These are phyloP conservation scores for Gonium pectorale DNA, from an alignment of 139 green algal species.

Conservation along the genomic window DNA sequence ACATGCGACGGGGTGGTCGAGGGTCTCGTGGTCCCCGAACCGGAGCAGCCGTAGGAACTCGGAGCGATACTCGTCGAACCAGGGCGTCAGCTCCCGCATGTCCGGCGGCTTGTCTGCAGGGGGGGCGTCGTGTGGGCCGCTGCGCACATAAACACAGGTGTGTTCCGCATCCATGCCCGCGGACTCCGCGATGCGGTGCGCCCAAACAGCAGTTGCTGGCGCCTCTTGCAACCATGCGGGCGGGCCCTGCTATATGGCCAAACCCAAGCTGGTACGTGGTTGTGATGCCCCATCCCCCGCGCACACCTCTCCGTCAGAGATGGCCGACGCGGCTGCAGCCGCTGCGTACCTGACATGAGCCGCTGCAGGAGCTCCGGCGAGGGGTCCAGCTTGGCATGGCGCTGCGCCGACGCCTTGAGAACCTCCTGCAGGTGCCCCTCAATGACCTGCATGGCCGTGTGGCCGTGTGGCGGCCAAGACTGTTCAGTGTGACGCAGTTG, in stretches of 20 bases:
- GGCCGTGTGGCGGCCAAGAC: neutral
- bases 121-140: too few species aligned
- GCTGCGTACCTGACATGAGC: constrained; percentile 27
- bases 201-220: too few species aligned
- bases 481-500: too few species aligned
- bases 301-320: too few species aligned
- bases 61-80: constrained; percentile 80
- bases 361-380: constrained; percentile 37
- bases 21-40: constrained; percentile 89
- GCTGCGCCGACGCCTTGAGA: constrained; percentile 53
- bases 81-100: constrained; percentile 69
- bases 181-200: too few species aligned
- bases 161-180: too few species aligned
- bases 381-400: constrained; percentile 41
- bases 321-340: too few species aligned
- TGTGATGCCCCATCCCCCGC: too few species aligned
- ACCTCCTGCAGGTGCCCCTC: constrained; percentile 74
- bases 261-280: too few species aligned
- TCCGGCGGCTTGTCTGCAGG: constrained; percentile 29
- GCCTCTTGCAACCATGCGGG: too few species aligned
- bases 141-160: too few species aligned
- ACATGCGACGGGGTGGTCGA: constrained; percentile 89
- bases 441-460: constrained; percentile 54
- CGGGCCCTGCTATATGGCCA: too few species aligned
- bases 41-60: constrained; percentile 83